A percentile compares a stretch with the other conserved stretches of the same genome.
Evolutionary conservation across 305 asterid species (phyloP).

Genomic region (Fraxinus baroniana): DNA sequence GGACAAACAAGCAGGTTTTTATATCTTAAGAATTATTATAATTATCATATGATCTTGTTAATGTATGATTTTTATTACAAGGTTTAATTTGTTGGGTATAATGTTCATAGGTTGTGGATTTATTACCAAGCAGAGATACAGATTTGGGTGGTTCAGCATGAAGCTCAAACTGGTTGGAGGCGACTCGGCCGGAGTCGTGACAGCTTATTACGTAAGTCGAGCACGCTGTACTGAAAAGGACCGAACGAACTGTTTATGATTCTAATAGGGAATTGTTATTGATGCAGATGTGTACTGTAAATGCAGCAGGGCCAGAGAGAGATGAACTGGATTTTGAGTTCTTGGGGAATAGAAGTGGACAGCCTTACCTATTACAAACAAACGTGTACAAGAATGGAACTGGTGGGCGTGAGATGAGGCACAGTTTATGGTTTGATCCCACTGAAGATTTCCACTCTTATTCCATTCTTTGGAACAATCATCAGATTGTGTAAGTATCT

Average conservation of each 20-base stretch:
- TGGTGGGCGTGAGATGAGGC: constrained; percentile 85
- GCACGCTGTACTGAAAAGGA: not conserved
- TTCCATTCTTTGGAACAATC: constrained; percentile 77
- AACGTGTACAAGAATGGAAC: constrained; percentile 86
- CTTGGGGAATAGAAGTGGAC: constrained; percentile 84
- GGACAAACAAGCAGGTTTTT: constrained; percentile 60
- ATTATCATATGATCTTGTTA: not conserved
- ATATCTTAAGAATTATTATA: not conserved
- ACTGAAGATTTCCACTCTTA: constrained; percentile 73
- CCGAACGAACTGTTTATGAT: not conserved
- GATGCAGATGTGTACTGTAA: constrained; percentile 74
- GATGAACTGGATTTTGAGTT: constrained; percentile 91
- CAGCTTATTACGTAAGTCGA: constrained; percentile 74
- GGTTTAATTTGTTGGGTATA: not conserved
- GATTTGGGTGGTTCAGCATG: constrained; percentile 99
- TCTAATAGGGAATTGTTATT: not conserved
- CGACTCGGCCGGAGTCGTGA: constrained; percentile 93
- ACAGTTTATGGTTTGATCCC: constrained; percentile 84
- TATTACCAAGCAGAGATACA: constrained; percentile 66
- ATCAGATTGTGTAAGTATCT: constrained; percentile 63
- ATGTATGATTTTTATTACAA: not conserved
- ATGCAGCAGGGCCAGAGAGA: constrained; percentile 69
- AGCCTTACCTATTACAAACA: constrained; percentile 76
- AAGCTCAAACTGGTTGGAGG: constrained; percentile 80
- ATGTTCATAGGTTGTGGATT: constrained; percentile 71